Evolutionary conservation across 768 basidiomycete species (phyloP), one percentile per base, ranked within the genome.

Genomic region (Asterophora parasitica): DNA sequence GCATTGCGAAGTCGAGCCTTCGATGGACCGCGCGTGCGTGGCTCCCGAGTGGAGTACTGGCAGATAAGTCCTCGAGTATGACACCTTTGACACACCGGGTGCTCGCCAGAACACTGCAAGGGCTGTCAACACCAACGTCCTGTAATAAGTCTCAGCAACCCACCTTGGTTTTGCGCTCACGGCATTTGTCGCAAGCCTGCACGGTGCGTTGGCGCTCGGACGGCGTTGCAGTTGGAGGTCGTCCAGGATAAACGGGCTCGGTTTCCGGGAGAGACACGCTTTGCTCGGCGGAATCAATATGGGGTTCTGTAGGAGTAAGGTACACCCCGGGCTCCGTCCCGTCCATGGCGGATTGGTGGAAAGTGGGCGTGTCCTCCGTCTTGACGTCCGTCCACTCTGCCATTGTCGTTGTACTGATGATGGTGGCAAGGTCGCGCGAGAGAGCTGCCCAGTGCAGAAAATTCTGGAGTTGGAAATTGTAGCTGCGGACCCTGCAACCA

Each of bases 81-180:
- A 54, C 80, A 82, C 20, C 80, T 73, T 23, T 64, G 59, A 58
- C 80, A 82, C 3, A 72, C 67, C 7, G 80, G 80, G 39, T 68
- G 71, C 32, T 75, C 73, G n/a, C 80, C 80, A 11, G 77, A 79
- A 56, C 80, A 82, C 80, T 82, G 53, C 15, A 41, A 19, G 20
- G 28, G 36, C 15, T 32, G 20, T 27, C 15, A 49, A 26, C 16
- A 28, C 16, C 31, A 42, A 20, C 26, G 11, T 17, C 30, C 40
- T 11, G 27, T 20, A 23, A 23, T 39, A n/a, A 27, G 9, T 2
- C 5, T 4, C 5, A 16, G 8, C 20, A 32, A 48, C 66, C 32
- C 49, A 77, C 80, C 69, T 80, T 80, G 7, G 77, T 78, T 63
- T 82, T 82, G 19, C 79, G 68, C 48, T 74, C 72, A 13, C 79